Evolutionary conservation across 768 basidiomycete genomes (phyloP).

Genomic region (Kwoniella sp.): DNA sequence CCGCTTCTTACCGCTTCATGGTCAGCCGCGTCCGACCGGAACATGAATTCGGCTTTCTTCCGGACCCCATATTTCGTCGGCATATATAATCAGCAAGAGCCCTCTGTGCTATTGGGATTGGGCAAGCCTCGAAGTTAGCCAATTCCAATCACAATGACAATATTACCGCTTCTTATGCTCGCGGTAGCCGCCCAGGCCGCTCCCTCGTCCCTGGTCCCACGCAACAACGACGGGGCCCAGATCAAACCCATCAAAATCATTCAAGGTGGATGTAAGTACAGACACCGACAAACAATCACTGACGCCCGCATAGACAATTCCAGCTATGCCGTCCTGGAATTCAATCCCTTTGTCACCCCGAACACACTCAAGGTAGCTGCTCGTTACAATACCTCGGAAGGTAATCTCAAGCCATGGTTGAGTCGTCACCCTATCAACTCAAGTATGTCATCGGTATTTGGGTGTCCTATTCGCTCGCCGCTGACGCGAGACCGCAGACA

Average conservation of each 20-base stretch:
- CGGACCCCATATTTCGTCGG: too few species aligned
- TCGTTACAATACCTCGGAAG: constrained; percentile 13
- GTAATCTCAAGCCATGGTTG: constrained; percentile 13
- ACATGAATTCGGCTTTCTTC: too few species aligned
- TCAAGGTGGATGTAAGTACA: constrained; percentile 14
- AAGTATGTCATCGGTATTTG: not conserved
- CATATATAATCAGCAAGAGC: too few species aligned
- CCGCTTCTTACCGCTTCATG: too few species aligned
- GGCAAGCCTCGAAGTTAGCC: too few species aligned
- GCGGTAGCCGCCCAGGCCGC: not conserved
- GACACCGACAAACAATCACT: not conserved
- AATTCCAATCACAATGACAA: constrained; percentile 5
- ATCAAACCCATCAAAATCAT: constrained; percentile 3
- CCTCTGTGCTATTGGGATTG: too few species aligned
- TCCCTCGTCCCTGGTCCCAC: not conserved
- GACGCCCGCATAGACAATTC: constrained; percentile 1
- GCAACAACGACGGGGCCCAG: not conserved
- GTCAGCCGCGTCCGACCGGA: too few species aligned
- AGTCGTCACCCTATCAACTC: constrained; percentile 14
- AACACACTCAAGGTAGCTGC: constrained; percentile 9
- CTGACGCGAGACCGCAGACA: not conserved
- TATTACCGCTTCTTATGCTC: not conserved
- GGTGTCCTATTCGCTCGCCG: not conserved
- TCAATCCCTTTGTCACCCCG: constrained; percentile 10
- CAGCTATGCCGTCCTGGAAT: constrained; percentile 11